These are phyloP conservation scores for Priceomyces medius DNA, from an alignment of 805 yeast species.

Conservation along the genomic window DNA sequence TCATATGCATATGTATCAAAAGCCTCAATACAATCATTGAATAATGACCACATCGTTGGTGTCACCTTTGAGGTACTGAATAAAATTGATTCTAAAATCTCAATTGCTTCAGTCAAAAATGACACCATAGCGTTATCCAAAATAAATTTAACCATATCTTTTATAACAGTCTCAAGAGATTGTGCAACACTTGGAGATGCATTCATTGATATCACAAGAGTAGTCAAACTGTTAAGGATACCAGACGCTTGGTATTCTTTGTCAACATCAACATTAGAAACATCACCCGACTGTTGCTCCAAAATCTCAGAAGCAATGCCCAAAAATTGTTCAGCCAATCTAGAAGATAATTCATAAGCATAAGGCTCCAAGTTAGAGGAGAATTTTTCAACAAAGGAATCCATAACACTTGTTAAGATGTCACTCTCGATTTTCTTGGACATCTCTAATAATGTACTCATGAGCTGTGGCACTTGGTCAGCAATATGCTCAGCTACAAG, in stretches of 20 bases:
- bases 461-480: conserved; percentile 44
- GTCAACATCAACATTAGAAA: conserved; percentile 24
- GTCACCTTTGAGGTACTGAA: conserved; percentile 55
- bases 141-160: conserved; percentile 34
- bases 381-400: conserved; percentile 43
- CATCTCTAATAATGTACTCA: conserved; percentile 44
- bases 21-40: conserved; percentile 47
- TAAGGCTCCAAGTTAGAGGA: conserved; percentile 43
- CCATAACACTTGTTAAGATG: conserved; percentile 45
- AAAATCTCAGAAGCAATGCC: conserved; percentile 60
- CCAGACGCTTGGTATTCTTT: conserved; percentile 47
- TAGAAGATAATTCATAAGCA: conserved; percentile 41
- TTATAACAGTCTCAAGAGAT: conserved; percentile 32
- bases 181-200: conserved; percentile 38
- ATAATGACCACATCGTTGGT: conserved; percentile 54
- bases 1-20: conserved; percentile 62
- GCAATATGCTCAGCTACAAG: conserved; percentile 41
- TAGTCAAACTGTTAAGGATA: conserved; percentile 40
- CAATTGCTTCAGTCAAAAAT: conserved; percentile 39
- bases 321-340: conserved; percentile 72
- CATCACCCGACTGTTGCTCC: conserved; percentile 20
- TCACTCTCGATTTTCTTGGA: conserved; percentile 45
- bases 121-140: conserved; percentile 40
- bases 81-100: conserved; percentile 50
- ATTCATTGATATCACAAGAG: conserved; percentile 44